Evolutionary conservation across 768 basidiomycete genomes (phyloP), one percentile per base, ranked within the genome.

Genomic region (Tylopilus balloui): DNA sequence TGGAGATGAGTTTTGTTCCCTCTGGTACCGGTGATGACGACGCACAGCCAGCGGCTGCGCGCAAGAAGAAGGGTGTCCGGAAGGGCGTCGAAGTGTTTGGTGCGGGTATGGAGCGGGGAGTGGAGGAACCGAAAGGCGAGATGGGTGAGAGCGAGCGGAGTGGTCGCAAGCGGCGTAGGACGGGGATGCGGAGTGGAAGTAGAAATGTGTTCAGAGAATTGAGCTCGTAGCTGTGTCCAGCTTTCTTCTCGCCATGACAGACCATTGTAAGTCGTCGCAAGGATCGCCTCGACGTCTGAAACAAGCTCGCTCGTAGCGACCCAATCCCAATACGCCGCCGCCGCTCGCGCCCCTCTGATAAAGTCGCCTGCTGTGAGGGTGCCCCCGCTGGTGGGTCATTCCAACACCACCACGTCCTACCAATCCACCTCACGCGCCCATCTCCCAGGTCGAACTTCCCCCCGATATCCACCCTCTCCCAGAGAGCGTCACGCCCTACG

Each of bases 401-500:
- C 24, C 6, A 25, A 7, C 14, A 17, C 13, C 9, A 17, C 13
- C 42, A 9, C 19, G 2, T 15, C 7, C 35, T 25, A 0, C 6
- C 13, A 14, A 32, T n/a, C 23, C 12, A 21, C 36, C 52, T 52
- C 32, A 55, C 21, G 0, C 34, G 10, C n/a, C n/a, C 17, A 15
- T 20, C 29, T 34, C 25, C n/a, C 50, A 97, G 94, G 81, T 96
- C 23, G 77, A 86, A 54, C 73, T 92, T 4, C 92, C 95, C 4
- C 86, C 79, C 40, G 93, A 97, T 61, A 92, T 98, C 20, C 94
- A 97, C 58, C 95, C 95, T 0, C 75, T 98, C 1, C 95, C 95
- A 4, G 89, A 93, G 21, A 88, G 87, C 29, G 84, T 98, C 4
- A 83, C 82, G 2, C 80, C 89, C 53, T 98, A 98, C 64, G 95